These are phyloP conservation scores for Fraxinus sp. DNA, from an alignment of 305 asterid species.

Conservation along the genomic window DNA sequence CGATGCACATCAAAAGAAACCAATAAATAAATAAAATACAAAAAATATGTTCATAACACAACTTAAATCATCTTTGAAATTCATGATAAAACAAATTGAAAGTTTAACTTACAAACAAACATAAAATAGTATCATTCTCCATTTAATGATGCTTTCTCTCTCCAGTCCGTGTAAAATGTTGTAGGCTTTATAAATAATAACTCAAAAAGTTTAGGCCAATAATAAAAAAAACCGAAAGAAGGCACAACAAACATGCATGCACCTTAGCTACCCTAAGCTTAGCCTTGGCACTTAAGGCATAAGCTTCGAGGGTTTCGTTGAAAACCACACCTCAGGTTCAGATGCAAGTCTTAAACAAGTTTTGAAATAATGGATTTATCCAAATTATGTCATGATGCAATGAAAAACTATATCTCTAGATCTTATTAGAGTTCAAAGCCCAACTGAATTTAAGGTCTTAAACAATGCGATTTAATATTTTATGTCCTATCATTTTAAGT, in stretches of 20 bases:
- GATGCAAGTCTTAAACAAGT: not conserved
- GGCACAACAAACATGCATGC: not conserved
- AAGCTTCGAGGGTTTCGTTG: not conserved
- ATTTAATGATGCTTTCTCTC: not conserved
- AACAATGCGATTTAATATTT: not conserved
- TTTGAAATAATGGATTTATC: not conserved
- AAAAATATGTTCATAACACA: not conserved
- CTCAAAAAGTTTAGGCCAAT: not conserved
- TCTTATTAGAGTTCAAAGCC: not conserved
- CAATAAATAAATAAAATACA: not conserved
- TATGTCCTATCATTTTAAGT: not conserved
- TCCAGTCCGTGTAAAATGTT: not conserved
- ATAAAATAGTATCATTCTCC: not conserved
- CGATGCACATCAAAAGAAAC: not conserved
- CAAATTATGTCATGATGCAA: not conserved
- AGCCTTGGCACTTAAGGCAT: not conserved
- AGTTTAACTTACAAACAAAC: not conserved
- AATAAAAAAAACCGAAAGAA: not conserved
- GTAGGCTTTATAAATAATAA: not conserved
- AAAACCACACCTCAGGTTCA: not conserved
- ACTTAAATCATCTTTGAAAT: not conserved
- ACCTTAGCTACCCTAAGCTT: not conserved
- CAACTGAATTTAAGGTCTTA: not conserved
- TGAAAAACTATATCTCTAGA: not conserved
- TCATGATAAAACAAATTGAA: not conserved